Conservation (phyloP, 2,329 filamentous ascomycete genomes). For the Triangularia verruculosa region DNA sequence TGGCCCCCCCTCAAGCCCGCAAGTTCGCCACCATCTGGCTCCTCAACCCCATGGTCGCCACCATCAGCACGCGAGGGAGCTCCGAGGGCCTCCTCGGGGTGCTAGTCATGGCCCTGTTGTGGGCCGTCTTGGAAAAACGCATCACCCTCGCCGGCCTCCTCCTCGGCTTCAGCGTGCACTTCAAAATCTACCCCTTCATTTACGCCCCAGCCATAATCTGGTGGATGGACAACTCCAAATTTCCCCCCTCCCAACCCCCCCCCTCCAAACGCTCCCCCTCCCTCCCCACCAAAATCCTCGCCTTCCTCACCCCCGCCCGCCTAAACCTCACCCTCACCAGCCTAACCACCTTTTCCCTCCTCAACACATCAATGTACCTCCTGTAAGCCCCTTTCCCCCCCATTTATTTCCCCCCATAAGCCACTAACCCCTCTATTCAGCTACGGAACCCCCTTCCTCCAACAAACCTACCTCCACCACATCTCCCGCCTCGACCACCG, state of each 20-base stretch:
- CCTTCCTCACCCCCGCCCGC: slow-evolving; percentile 54
- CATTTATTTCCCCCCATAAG: slow-evolving; percentile 85
- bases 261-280: slow-evolving; percentile 22
- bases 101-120: slow-evolving; percentile 77
- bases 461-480: slow-evolving; percentile 92
- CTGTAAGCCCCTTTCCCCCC: slow-evolving; percentile 77
- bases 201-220: slow-evolving; percentile 80
- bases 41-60: slow-evolving; percentile 96
- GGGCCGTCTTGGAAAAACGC: slow-evolving; percentile 68
- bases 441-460: slow-evolving; percentile 77
- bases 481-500: slow-evolving; percentile 90
- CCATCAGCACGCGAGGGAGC: slow-evolving; percentile 91
- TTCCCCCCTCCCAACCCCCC: neutral
- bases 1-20: slow-evolving; percentile 56
- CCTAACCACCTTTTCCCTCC: slow-evolving; percentile 65
- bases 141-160: slow-evolving; percentile 67
- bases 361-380: slow-evolving; percentile 78
- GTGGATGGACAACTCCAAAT: slow-evolving; percentile 62
- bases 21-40: slow-evolving; percentile 86
- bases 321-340: slow-evolving; percentile 61
- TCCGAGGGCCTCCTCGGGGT: slow-evolving; percentile 88
- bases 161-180: slow-evolving; percentile 83
- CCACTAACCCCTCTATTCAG: slow-evolving; percentile 5
- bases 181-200: slow-evolving; percentile 98
- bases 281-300: slow-evolving; percentile 25